A percentile compares a stretch with the other conserved stretches of the same genome.
Conservation (phyloP, 2,329 filamentous ascomycete genomes). For the Tolypocladium nubicola region DNA sequence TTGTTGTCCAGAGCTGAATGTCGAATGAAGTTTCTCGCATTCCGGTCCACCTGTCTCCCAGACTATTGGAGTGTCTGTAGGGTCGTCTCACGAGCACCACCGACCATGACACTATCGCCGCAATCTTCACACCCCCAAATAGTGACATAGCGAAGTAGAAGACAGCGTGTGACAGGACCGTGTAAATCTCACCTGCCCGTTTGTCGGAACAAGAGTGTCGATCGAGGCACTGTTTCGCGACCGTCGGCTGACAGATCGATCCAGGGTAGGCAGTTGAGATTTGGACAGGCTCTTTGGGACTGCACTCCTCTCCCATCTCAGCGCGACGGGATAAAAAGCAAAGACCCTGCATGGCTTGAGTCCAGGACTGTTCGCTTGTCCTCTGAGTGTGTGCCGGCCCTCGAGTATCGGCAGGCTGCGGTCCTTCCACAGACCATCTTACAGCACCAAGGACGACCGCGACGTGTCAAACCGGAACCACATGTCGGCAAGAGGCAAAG, state of each 20-base stretch:
- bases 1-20: neutral
- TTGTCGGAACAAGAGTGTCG: neutral
- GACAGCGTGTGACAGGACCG: too few relatives aligned
- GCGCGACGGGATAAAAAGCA: neutral
- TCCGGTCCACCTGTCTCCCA: neutral
- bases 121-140: neutral
- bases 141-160: too few relatives aligned
- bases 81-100: too few relatives aligned
- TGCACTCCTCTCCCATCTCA: neutral
- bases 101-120: neutral
- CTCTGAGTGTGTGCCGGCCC: too few relatives aligned
- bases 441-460: too few relatives aligned
- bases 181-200: neutral
- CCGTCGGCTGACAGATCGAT: neutral
- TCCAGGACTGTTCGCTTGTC: neutral
- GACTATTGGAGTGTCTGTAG: neutral
- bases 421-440: too few relatives aligned
- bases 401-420: too few relatives aligned
- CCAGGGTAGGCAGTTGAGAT: neutral
- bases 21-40: neutral
- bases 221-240: too few relatives aligned
- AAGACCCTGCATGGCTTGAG: neutral
- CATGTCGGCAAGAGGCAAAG: too few relatives aligned
- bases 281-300: neutral
- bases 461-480: too few relatives aligned